These are phyloP conservation scores for Cucumis hystrix DNA, from an alignment of 306 rosid species.

Conservation along the genomic window DNA sequence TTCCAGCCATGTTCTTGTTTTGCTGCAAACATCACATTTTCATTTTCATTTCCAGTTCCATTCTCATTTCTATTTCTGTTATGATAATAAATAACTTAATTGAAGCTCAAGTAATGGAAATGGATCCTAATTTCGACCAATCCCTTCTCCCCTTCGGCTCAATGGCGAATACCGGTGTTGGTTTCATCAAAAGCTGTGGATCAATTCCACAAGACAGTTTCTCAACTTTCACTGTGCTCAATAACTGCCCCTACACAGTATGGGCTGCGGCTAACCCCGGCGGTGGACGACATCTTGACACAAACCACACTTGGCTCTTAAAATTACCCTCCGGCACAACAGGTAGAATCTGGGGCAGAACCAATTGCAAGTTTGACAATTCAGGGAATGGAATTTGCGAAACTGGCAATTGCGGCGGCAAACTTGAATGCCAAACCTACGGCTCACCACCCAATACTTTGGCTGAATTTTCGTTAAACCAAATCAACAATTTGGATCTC, in stretches of 20 bases:
- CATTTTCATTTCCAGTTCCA: too few relatives aligned
- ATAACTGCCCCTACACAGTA: conserved; percentile 10
- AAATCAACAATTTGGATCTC: background rate
- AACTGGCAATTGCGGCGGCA: conserved; percentile 47
- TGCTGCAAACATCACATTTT: too few relatives aligned
- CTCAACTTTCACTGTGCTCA: conserved; percentile 7
- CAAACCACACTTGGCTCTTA: conserved; percentile 7
- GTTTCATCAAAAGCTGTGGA: background rate
- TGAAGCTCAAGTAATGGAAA: too few relatives aligned
- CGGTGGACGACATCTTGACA: too few relatives aligned
- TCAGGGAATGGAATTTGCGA: conserved; percentile 31
- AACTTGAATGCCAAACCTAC: conserved; percentile 16
- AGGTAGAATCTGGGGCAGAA: conserved; percentile 53
- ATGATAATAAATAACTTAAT: too few relatives aligned
- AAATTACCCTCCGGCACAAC: background rate
- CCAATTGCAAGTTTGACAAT: conserved; percentile 40
- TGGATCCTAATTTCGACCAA: too few relatives aligned
- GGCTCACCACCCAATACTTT: conserved; percentile 46
- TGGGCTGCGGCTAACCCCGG: conserved; percentile 3
- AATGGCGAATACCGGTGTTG: background rate
- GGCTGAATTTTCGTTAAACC: conserved; percentile 12
- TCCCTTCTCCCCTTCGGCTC: too few relatives aligned
- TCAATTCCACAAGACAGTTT: background rate
- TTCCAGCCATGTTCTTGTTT: too few relatives aligned
- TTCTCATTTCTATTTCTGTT: too few relatives aligned